phyloP scores from a whole-genome alignment of 2,329 filamentous ascomycete genomes.

The Penicillium oxalicum region DNA sequence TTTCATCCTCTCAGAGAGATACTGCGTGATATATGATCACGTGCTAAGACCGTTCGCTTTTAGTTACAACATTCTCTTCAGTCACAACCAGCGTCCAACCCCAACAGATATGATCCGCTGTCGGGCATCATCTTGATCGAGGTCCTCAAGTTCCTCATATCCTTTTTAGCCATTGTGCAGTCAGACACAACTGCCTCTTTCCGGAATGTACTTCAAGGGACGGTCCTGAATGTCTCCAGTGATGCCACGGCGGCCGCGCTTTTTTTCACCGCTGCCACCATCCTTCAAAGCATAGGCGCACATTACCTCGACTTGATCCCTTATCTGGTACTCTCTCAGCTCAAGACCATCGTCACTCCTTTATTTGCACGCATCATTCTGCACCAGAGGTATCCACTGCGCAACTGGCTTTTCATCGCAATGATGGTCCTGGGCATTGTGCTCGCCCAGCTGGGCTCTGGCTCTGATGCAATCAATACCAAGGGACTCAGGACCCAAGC shows the following conservation, averaged over 20 bases:
- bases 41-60: background rate
- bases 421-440: slow-evolving; percentile 1
- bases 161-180: background rate
- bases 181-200: background rate
- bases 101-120: background rate
- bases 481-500: background rate
- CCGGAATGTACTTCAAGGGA: background rate
- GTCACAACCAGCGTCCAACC: background rate
- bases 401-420: background rate
- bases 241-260: background rate
- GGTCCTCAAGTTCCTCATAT: background rate
- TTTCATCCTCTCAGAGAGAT: too few relatives aligned
- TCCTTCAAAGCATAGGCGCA: background rate
- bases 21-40: too few relatives aligned
- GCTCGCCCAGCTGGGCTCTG: background rate
- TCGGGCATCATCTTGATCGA: slow-evolving; percentile 1
- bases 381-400: background rate
- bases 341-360: background rate
- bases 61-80: background rate
- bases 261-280: background rate
- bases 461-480: background rate
- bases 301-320: background rate
- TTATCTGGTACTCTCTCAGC: background rate
- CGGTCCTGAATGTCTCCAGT: background rate
- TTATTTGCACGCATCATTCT: background rate